Evolutionary conservation across 2,329 filamentous ascomycete genomes (phyloP), one percentile per base, ranked within the genome.

Genomic region (Hymenoscyphus fructigenus): DNA sequence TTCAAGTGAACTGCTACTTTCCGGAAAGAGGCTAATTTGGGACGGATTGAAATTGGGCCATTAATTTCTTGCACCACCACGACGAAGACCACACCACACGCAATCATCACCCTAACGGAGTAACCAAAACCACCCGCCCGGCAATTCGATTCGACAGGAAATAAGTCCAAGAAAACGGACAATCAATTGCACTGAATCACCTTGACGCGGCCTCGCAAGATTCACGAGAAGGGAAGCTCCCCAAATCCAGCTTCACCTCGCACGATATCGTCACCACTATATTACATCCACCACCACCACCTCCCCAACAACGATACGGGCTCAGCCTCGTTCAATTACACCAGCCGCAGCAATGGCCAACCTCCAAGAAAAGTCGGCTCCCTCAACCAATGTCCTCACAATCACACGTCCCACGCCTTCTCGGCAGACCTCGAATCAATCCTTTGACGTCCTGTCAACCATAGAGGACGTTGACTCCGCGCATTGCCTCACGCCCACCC

Each of bases 371-470:
- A 68, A 69, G 58, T 55, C 59, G 14, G 55, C 61, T 2, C 44
- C 57, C 47, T 32, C 15, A 4, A 26, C 62, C 5, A 66, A 67
- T 50, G 65, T 67, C 59, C 67, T 66, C 6, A 68, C 67, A 38
- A 67, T 70, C 60, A 64, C 64, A 29, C 64, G 67, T 17, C 63
- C 68, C 14, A 23, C 60, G 17, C 36, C 65, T 26, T 59, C 61
- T 15, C 67, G 66, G 23, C 57, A 67, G 59, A 36, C 55, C 38
- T 69, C 68, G 29, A 62, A 56, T 53, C 64, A 66, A 60, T 68
- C 65, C 14, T 55, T 65, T 23, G 61, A 63, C 2, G 47, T 59
- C n/a, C 75, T 90, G 80, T 56, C 88, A 85, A 79, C 91, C 91
- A 66, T 85, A 76, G 74, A 94, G 92, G 9, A 71, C 57, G 64